Conservation (phyloP, 2,329 filamentous ascomycete species). For the Epichloe gansuensis region DNA sequence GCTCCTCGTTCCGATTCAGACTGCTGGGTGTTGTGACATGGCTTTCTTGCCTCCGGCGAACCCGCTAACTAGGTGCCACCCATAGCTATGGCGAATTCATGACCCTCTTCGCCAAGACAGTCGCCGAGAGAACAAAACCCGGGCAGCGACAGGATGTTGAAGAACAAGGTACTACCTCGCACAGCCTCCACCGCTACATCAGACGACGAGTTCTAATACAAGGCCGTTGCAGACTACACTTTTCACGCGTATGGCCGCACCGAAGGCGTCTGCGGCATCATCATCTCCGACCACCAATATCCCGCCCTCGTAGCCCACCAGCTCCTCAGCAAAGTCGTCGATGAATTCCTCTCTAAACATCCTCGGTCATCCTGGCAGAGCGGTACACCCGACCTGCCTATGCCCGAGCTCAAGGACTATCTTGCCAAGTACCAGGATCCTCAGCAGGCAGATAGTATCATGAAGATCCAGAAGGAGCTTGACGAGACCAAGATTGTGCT, state of each 20-base stretch:
- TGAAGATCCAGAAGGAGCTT: conserved; percentile 92
- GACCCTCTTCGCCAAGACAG: conserved; percentile 74
- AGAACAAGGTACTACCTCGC: conserved; percentile 49
- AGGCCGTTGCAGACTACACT: conserved; percentile 43
- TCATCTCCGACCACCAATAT: conserved; percentile 67
- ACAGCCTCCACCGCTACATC: too few species aligned
- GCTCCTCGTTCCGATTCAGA: not conserved
- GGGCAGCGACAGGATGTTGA: conserved; percentile 78
- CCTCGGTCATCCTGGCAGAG: conserved; percentile 56
- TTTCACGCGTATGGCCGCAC: conserved; percentile 70
- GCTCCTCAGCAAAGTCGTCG: conserved; percentile 72
- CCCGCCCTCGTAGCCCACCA: conserved; percentile 72
- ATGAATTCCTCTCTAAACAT: conserved; percentile 73
- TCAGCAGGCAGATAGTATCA: conserved; percentile 77
- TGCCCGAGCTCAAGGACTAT: conserved; percentile 72
- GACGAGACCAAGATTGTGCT: conserved; percentile 96
- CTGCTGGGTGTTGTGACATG: not conserved
- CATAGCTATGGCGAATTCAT: conserved; percentile 51
- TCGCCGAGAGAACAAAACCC: conserved; percentile 73
- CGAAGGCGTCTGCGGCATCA: conserved; percentile 62
- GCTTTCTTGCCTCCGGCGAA: not conserved
- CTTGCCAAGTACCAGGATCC: conserved; percentile 69
- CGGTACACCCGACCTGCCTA: conserved; percentile 40
- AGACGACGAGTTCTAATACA: not conserved
- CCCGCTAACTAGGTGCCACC: conserved; percentile 4